phyloP scores from a whole-genome alignment of 164 flowering plant species.

The Stephania japonica region DNA sequence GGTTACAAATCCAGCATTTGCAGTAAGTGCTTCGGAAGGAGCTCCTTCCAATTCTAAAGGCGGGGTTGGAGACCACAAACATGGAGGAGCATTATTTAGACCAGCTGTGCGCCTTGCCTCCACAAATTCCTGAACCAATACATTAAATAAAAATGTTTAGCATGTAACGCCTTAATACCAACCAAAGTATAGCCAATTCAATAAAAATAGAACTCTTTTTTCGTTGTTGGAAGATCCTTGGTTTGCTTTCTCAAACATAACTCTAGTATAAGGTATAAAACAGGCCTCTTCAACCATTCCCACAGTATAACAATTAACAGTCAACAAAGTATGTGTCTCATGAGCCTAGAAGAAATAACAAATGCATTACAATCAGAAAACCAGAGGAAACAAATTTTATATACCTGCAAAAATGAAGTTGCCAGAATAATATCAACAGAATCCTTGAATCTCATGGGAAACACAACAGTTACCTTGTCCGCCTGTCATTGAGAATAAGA shows the following conservation, averaged over 20 bases:
- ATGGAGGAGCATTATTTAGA: slow-evolving; percentile 77
- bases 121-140: slow-evolving; percentile 67
- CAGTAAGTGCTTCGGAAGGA: slow-evolving; percentile 57
- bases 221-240: not conserved
- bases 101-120: slow-evolving; percentile 87
- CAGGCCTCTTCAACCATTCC: not conserved
- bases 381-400: not conserved
- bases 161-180: not conserved
- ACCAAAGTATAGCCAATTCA: not conserved
- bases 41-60: slow-evolving; percentile 68
- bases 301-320: not conserved
- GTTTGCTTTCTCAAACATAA: not conserved
- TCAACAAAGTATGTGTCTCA: not conserved
- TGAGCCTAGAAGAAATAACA: not conserved
- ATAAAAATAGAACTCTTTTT: too few species aligned
- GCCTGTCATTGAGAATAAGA: slow-evolving; percentile 40
- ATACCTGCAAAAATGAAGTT: slow-evolving; percentile 92
- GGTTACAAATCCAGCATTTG: slow-evolving; percentile 93
- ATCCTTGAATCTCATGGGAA: slow-evolving; percentile 94
- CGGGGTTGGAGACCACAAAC: slow-evolving; percentile 81
- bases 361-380: not conserved
- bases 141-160: slow-evolving; percentile 4
- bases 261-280: not conserved
- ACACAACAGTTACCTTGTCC: slow-evolving; percentile 81
- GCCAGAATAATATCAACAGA: slow-evolving; percentile 78